phyloP scores from a whole-genome alignment of 768 basidiomycete genomes.

The Pleurotus giganteus region DNA sequence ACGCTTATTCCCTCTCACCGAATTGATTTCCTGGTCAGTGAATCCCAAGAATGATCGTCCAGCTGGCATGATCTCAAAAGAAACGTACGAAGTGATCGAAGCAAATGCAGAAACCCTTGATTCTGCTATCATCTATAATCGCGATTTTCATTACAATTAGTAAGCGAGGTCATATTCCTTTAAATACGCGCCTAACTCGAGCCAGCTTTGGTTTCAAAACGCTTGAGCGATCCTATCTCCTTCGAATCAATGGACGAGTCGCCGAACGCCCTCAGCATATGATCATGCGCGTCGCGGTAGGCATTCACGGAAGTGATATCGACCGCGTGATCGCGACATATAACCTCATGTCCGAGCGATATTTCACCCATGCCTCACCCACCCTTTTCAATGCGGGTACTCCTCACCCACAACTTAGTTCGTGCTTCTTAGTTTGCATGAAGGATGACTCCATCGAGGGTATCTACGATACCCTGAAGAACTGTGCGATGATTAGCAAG shows the following conservation, averaged over 20 bases:
- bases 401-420: slow-evolving; percentile 90
- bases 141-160: slow-evolving; percentile 98
- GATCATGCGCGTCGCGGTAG: slow-evolving; percentile 99
- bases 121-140: slow-evolving; percentile 95
- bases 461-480: slow-evolving; percentile 98
- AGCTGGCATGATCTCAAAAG: slow-evolving; percentile 89
- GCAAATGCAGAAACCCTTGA: slow-evolving; percentile 81
- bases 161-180: slow-evolving; percentile 32
- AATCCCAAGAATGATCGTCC: slow-evolving; percentile 92
- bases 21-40: slow-evolving; percentile 35
- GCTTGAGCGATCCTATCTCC: slow-evolving; percentile 94
- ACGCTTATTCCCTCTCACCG: slow-evolving; percentile 18
- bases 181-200: slow-evolving; percentile 2
- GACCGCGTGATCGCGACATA: slow-evolving; percentile 90
- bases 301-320: slow-evolving; percentile 89
- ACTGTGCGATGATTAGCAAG: slow-evolving; percentile 98
- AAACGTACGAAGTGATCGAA: slow-evolving; percentile 79
- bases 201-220: slow-evolving; percentile 98
- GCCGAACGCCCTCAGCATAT: slow-evolving; percentile 98
- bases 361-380: slow-evolving; percentile 97
- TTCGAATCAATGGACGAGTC: slow-evolving; percentile 90
- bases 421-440: slow-evolving; percentile 98
- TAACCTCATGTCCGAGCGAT: slow-evolving; percentile 96
- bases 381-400: slow-evolving; percentile 99
- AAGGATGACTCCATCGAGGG: slow-evolving; percentile 99